These are phyloP conservation scores for Pleurotus salmoneostramineus DNA, from an alignment of 768 basidiomycete species.

Conservation along the genomic window DNA sequence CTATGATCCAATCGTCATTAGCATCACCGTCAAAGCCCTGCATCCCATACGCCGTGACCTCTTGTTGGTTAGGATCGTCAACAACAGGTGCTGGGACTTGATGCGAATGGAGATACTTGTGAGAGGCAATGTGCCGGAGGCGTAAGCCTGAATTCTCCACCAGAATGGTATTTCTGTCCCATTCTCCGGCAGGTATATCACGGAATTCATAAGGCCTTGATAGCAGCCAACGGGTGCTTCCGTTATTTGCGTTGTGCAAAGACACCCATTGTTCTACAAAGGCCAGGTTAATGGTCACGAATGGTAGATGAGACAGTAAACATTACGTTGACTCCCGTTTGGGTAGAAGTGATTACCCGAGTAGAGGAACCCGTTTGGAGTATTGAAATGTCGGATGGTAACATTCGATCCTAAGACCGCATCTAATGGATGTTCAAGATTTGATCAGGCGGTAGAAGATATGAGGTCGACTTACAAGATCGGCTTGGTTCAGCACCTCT, in stretches of 20 bases:
- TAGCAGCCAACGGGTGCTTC: conserved; percentile 90
- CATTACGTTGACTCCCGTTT: conserved; percentile 79
- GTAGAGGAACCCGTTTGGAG: conserved; percentile 96
- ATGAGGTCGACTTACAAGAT: conserved; percentile 90
- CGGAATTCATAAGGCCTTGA: conserved; percentile 61
- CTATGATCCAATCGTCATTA: conserved; percentile 91
- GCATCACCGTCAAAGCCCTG: conserved; percentile 80
- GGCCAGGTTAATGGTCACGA: not conserved
- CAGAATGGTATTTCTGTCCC: conserved; percentile 60
- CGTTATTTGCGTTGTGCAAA: conserved; percentile 96
- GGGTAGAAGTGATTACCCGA: conserved; percentile 92
- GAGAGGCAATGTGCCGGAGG: conserved; percentile 73
- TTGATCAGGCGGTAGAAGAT: not conserved
- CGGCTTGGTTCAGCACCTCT: conserved; percentile 99
- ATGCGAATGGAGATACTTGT: conserved; percentile 91
- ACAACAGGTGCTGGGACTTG: conserved; percentile 91
- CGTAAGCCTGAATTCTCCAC: too few species aligned
- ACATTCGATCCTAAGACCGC: conserved; percentile 81
- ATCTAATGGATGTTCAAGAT: conserved; percentile 40
- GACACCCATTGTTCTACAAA: conserved; percentile 92
- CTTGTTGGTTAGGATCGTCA: conserved; percentile 98
- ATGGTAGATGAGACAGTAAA: conserved; percentile 2
- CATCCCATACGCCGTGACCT: conserved; percentile 93
- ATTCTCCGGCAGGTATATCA: conserved; percentile 45
- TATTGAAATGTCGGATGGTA: conserved; percentile 87